A percentile compares a stretch with the other conserved stretches of the same genome.
phyloP scores from a whole-genome alignment of 805 yeast genomes.

The Sugiyamaella americana region DNA sequence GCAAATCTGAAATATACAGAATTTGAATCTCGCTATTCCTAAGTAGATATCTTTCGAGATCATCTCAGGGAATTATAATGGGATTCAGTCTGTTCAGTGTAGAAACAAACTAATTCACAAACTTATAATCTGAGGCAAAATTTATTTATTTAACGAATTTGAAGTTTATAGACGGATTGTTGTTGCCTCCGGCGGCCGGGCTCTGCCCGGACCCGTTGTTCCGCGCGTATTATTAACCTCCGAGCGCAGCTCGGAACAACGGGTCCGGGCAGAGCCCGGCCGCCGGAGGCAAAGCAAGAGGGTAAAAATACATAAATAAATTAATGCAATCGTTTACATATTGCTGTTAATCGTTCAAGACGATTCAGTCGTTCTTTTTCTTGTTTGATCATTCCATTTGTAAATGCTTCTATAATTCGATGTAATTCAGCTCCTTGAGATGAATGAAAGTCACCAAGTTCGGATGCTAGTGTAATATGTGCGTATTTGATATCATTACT shows the following conservation, averaged over 20 bases:
- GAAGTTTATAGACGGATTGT: too few species aligned
- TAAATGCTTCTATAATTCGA: constrained; percentile 20
- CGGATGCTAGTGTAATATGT: constrained; percentile 34
- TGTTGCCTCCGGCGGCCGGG: too few species aligned
- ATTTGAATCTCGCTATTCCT: neutral
- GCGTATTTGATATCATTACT: constrained; percentile 30
- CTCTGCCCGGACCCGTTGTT: too few species aligned
- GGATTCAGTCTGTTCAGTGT: neutral
- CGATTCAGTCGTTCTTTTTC: constrained; percentile 20
- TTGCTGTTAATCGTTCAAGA: constrained; percentile 13
- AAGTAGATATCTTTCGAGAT: neutral
- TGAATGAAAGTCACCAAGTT: constrained; percentile 34
- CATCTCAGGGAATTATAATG: neutral
- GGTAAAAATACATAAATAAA: too few species aligned
- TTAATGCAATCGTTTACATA: too few species aligned
- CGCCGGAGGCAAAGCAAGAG: too few species aligned
- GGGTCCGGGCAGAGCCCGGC: too few species aligned
- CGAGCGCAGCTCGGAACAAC: too few species aligned
- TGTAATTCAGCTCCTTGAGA: constrained; percentile 31
- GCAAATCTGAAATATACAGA: constrained; percentile 19
- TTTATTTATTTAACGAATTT: too few species aligned
- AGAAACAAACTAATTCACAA: neutral
- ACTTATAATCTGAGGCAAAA: neutral
- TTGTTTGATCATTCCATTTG: constrained; percentile 18
- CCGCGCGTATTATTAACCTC: too few species aligned